Evolutionary conservation across 2,329 filamentous ascomycete genomes (phyloP).

Genomic region (Aureobasidium zeae): DNA sequence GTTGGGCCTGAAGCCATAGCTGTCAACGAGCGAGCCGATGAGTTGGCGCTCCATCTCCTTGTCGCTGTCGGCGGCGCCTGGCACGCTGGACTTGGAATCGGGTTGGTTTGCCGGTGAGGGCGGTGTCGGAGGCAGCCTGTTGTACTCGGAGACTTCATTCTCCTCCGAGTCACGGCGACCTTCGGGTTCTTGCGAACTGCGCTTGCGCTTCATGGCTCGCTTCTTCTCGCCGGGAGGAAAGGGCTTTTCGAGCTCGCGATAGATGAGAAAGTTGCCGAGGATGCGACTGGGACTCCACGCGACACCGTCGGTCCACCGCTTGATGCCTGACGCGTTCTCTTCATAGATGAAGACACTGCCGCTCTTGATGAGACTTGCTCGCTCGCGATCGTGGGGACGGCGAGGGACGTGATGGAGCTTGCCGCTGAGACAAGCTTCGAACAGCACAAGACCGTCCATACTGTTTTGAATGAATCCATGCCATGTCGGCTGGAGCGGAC

Average conservation of each 20-base stretch:
- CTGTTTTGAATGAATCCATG: slow-evolving; percentile 33
- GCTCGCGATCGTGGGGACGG: slow-evolving; percentile 77
- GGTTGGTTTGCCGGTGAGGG: slow-evolving; percentile 25
- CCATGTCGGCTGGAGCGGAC: slow-evolving; percentile 32
- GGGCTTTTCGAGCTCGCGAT: slow-evolving; percentile 68
- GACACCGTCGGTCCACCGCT: slow-evolving; percentile 87
- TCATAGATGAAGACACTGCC: slow-evolving; percentile 89
- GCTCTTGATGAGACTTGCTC: slow-evolving; percentile 65
- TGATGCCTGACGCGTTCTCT: slow-evolving; percentile 81
- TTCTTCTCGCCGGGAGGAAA: slow-evolving; percentile 81
- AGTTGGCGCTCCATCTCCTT: slow-evolving; percentile 50
- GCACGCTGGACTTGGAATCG: slow-evolving; percentile 25
- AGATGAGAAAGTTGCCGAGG: slow-evolving; percentile 74
- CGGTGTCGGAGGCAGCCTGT: slow-evolving; percentile 27
- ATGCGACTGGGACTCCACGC: slow-evolving; percentile 87
- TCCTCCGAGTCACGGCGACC: slow-evolving; percentile 31
- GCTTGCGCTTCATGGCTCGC: slow-evolving; percentile 62
- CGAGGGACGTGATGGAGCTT: slow-evolving; percentile 66
- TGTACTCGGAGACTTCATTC: slow-evolving; percentile 21
- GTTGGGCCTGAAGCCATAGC: slow-evolving; percentile 73
- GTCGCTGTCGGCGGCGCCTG: slow-evolving; percentile 21
- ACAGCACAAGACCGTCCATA: slow-evolving; percentile 65
- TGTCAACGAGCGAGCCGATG: slow-evolving; percentile 79
- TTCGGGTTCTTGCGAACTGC: slow-evolving; percentile 45
- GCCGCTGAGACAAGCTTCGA: slow-evolving; percentile 68